Evolutionary conservation across 2,329 filamentous ascomycete species (phyloP).

Genomic region (Dryadomyces quercivorus): DNA sequence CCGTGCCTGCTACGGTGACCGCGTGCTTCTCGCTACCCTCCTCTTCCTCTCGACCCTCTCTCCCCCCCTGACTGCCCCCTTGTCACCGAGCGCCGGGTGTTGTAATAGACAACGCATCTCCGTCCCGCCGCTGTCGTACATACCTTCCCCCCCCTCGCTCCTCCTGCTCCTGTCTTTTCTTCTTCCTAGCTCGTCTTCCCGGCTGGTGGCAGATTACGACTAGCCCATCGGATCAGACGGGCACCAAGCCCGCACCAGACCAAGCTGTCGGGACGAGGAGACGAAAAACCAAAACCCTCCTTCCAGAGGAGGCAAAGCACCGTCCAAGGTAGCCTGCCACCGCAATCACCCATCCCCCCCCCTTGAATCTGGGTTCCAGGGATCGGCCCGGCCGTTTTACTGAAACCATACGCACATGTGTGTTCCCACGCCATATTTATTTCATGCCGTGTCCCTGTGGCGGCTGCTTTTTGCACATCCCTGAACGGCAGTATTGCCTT

Average conservation of each 20-base stretch:
- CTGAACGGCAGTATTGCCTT: not conserved
- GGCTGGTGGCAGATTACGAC: not conserved
- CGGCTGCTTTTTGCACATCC: not conserved
- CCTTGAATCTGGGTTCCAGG: not conserved
- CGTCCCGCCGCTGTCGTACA: not conserved
- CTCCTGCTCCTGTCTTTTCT: not conserved
- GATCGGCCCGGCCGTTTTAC: not conserved
- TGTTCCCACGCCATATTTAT: not conserved
- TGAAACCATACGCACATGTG: not conserved
- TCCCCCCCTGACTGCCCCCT: too few relatives aligned
- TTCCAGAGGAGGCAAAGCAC: not conserved
- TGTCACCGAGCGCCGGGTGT: not conserved
- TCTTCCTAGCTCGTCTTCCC: not conserved
- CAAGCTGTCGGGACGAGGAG: not conserved
- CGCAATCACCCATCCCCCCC: too few relatives aligned
- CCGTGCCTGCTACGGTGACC: not conserved
- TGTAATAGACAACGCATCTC: not conserved
- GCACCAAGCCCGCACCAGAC: not conserved
- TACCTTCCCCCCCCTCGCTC: not conserved
- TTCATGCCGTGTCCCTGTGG: not conserved
- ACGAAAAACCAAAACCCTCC: not conserved
- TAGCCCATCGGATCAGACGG: not conserved
- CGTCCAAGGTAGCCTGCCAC: too few relatives aligned
- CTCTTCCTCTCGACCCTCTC: too few relatives aligned
- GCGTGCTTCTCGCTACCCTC: too few relatives aligned